phyloP scores from a whole-genome alignment of 345 rosid species.

The Eucalyptus virginea region DNA sequence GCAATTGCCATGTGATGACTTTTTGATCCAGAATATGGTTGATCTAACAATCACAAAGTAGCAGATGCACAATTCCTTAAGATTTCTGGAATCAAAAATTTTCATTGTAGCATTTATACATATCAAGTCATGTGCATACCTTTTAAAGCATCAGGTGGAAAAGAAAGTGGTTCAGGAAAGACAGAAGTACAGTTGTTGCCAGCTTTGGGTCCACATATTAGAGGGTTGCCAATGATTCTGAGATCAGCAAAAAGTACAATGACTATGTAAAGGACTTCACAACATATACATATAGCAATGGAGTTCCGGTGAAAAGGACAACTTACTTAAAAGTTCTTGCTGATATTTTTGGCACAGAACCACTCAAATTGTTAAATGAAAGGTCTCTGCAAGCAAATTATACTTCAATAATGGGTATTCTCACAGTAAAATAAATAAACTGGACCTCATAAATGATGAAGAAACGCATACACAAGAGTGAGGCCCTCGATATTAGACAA shows the following conservation, averaged over 20 bases:
- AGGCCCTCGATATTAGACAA: slow-evolving; percentile 79
- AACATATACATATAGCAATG: neutral
- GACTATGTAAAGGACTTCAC: neutral
- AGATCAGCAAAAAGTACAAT: neutral
- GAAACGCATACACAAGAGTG: slow-evolving; percentile 65
- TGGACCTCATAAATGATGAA: neutral
- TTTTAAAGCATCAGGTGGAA: slow-evolving; percentile 64
- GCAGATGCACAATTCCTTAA: neutral
- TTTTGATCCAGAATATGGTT: slow-evolving; percentile 37
- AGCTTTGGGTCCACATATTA: slow-evolving; percentile 71
- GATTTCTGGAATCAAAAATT: neutral
- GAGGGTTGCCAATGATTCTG: slow-evolving; percentile 79
- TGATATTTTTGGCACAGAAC: slow-evolving; percentile 81
- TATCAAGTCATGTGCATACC: slow-evolving; percentile 9
- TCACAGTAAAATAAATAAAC: neutral
- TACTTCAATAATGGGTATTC: neutral
- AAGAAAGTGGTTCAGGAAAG: slow-evolving; percentile 88
- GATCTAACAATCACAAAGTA: slow-evolving; percentile 17
- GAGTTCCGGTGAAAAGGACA: neutral
- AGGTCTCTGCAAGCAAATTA: slow-evolving; percentile 52
- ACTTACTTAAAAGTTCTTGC: slow-evolving; percentile 95
- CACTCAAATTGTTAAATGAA: slow-evolving; percentile 90
- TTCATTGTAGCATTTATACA: neutral
- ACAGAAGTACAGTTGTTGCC: slow-evolving; percentile 70
- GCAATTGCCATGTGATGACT: slow-evolving; percentile 70